Conservation (phyloP, 139 green algal genomes). For the Pleodorina starrii region DNA sequence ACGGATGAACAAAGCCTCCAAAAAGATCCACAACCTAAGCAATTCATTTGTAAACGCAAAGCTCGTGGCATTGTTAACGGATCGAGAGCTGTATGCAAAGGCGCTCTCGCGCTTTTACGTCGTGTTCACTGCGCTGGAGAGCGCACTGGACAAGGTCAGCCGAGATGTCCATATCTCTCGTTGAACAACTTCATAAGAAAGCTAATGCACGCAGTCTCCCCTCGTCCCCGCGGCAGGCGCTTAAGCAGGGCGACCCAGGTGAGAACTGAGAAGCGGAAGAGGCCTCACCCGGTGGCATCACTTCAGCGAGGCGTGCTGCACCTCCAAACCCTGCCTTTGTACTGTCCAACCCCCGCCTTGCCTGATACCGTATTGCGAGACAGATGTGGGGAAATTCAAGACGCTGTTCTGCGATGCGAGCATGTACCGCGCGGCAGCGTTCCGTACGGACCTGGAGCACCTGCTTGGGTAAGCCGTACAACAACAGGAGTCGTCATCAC, state of each 20-base stretch:
- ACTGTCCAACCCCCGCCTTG: no score
- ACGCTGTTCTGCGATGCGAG: background rate
- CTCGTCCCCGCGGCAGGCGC: background rate
- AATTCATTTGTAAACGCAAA: conserved; percentile 35
- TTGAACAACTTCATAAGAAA: background rate
- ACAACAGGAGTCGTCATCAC: no score
- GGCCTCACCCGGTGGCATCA: no score
- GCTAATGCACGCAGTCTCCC: background rate
- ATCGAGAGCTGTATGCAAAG: conserved; percentile 30
- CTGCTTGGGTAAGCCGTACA: conserved; percentile 12
- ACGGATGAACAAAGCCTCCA: background rate
- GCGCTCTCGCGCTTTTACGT: conserved; percentile 43
- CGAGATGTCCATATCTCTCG: no score
- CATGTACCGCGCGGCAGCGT: background rate
- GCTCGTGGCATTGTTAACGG: conserved; percentile 37
- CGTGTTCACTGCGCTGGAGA: conserved; percentile 47
- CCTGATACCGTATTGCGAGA: no score
- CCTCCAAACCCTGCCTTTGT: no score
- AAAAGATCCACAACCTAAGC: background rate
- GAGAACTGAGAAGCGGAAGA: no score
- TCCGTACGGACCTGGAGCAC: conserved; percentile 13
- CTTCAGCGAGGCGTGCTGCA: no score
- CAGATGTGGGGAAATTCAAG: background rate
- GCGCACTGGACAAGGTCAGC: conserved; percentile 20
- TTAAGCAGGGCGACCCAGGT: background rate